A percentile compares a stretch with the other conserved stretches of the same genome.
phyloP scores from a whole-genome alignment of 2,329 filamentous ascomycete species.

The Epichloe elymi region DNA sequence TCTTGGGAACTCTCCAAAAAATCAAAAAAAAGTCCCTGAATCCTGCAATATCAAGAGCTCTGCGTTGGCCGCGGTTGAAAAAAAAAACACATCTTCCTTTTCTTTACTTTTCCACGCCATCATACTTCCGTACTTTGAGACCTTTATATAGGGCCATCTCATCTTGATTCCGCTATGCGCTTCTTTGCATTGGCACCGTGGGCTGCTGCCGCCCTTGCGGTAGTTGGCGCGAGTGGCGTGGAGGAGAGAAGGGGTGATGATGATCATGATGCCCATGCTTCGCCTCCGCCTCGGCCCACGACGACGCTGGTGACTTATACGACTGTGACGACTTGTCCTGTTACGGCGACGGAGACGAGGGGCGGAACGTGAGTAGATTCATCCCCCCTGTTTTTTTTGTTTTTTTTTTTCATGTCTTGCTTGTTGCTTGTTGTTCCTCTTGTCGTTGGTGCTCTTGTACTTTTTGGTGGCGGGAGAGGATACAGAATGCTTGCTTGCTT shows the following conservation, averaged over 20 bases:
- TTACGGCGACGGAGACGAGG: constrained; percentile 28
- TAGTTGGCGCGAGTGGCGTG: constrained; percentile 1
- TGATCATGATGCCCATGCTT: not conserved
- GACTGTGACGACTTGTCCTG: constrained; percentile 32
- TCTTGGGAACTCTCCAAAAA: too few species aligned
- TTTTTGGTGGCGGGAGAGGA: not conserved
- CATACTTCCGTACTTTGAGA: too few species aligned
- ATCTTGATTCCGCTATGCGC: not conserved
- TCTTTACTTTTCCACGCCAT: too few species aligned
- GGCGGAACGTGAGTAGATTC: constrained; percentile 26
- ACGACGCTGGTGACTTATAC: constrained; percentile 22
- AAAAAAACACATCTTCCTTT: too few species aligned
- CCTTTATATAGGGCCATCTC: too few species aligned
- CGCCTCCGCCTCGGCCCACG: not conserved
- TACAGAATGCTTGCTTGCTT: not conserved
- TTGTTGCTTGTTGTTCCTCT: not conserved
- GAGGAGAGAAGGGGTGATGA: not conserved
- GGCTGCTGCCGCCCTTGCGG: constrained; percentile 3
- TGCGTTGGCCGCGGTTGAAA: too few species aligned
- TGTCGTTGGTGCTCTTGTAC: not conserved
- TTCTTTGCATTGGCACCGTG: constrained; percentile 5
- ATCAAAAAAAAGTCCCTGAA: too few species aligned
- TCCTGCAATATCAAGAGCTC: too few species aligned
- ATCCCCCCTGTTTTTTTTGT: not conserved
- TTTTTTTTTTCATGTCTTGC: not conserved